Conservation (phyloP, 164 flowering plant species). For the Pachysandra terminalis region DNA sequence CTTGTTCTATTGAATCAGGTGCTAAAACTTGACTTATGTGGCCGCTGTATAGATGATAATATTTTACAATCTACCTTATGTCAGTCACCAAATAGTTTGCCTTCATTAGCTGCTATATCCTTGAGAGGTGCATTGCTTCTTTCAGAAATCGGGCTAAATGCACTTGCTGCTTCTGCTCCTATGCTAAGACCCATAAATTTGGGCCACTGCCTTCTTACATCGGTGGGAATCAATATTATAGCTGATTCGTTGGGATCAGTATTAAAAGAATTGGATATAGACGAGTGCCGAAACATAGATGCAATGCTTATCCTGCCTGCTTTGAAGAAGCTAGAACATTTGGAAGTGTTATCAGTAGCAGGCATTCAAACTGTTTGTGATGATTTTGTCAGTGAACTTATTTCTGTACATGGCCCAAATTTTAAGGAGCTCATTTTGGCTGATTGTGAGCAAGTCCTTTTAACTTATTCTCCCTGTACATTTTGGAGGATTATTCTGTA, state of each 20-base stretch:
- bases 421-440: slow-evolving; percentile 71
- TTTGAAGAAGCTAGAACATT: slow-evolving; percentile 44
- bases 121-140: slow-evolving; percentile 79
- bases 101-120: slow-evolving; percentile 56
- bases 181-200: slow-evolving; percentile 66
- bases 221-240: slow-evolving; percentile 41
- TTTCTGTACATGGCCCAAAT: slow-evolving; percentile 37
- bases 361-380: slow-evolving; percentile 54
- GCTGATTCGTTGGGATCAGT: slow-evolving; percentile 45
- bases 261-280: slow-evolving; percentile 65
- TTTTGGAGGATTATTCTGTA: neutral
- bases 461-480: neutral
- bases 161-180: slow-evolving; percentile 67
- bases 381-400: slow-evolving; percentile 46
- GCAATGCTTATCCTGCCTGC: slow-evolving; percentile 58
- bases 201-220: slow-evolving; percentile 68
- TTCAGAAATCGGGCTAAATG: slow-evolving; percentile 64
- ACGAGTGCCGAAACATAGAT: slow-evolving; percentile 67
- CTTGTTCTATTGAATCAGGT: slow-evolving; percentile 43
- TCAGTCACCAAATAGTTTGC: slow-evolving; percentile 40
- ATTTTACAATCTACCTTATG: slow-evolving; percentile 44
- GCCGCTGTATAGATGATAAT: slow-evolving; percentile 75
- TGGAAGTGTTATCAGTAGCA: slow-evolving; percentile 69
- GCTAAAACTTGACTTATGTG: slow-evolving; percentile 82
- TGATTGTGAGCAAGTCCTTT: slow-evolving; percentile 55